Conservation (phyloP, 2,329 filamentous ascomycete species). For the Xylariales sp. region DNA sequence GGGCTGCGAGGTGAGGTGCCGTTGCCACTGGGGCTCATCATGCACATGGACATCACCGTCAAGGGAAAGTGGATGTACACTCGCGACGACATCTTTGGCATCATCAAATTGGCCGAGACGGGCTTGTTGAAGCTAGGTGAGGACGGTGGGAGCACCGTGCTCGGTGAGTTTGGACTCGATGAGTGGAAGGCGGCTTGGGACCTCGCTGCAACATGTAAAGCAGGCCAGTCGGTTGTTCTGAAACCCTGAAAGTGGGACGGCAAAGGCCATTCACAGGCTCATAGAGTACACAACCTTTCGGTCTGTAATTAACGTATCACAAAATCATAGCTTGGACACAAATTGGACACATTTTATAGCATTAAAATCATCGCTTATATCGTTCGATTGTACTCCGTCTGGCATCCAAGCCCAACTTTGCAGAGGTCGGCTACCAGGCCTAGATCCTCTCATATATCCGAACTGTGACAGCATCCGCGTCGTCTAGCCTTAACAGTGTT, state of each 20-base stretch:
- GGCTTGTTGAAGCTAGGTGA: conserved; percentile 22
- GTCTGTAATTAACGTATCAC: too few relatives aligned
- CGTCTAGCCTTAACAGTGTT: too few relatives aligned
- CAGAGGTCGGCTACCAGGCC: too few relatives aligned
- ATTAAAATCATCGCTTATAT: too few relatives aligned
- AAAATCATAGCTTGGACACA: too few relatives aligned
- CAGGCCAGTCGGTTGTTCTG: not conserved
- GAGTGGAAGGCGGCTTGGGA: conserved; percentile 9
- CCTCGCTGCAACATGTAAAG: conserved; percentile 3
- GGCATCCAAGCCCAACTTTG: too few relatives aligned
- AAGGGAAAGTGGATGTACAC: conserved; percentile 39
- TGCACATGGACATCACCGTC: conserved; percentile 28
- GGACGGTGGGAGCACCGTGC: conserved; percentile 17
- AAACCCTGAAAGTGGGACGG: too few relatives aligned
- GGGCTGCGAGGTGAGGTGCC: conserved; percentile 17
- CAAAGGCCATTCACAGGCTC: too few relatives aligned
- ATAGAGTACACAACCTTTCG: too few relatives aligned
- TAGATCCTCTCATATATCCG: not conserved
- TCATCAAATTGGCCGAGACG: conserved; percentile 33
- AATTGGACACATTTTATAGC: too few relatives aligned
- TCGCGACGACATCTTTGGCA: conserved; percentile 24
- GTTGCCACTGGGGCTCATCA: conserved; percentile 23
- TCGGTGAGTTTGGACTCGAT: conserved; percentile 16
- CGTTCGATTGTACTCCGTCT: too few relatives aligned
- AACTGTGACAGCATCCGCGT: not conserved